These are phyloP conservation scores for Elymus sibiricus DNA, from an alignment of 176 grass and related monocot genomes.

Conservation along the genomic window DNA sequence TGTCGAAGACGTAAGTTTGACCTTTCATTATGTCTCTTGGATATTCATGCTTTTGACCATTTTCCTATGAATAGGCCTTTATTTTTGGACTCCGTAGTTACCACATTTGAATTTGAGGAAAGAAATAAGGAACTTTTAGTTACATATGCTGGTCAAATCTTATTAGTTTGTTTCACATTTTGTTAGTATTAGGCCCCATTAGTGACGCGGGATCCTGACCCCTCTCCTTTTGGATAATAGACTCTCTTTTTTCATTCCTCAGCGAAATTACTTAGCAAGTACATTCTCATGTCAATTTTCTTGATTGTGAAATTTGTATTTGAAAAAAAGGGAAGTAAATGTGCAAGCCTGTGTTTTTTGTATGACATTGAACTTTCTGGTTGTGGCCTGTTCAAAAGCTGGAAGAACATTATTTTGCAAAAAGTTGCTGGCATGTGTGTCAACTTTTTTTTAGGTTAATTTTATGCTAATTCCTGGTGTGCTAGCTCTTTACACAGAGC, in stretches of 20 bases:
- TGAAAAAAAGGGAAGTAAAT: background rate
- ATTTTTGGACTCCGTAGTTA: background rate
- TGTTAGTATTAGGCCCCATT: background rate
- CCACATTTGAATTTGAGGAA: background rate
- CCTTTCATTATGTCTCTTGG: slow-evolving; percentile 17
- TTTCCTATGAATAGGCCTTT: background rate
- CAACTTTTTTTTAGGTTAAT: background rate
- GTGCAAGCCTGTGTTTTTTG: background rate
- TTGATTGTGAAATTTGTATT: background rate
- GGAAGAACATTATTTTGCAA: background rate
- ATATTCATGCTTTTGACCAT: background rate
- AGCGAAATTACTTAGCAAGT: background rate
- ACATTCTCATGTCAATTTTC: background rate
- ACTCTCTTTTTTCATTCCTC: background rate
- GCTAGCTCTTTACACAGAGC: background rate
- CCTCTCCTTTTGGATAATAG: background rate
- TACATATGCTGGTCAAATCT: background rate
- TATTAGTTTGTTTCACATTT: background rate
- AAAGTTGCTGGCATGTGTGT: background rate
- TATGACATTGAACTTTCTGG: background rate
- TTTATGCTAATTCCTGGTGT: background rate
- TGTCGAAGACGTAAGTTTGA: slow-evolving; percentile 82
- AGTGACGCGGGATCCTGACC: background rate
- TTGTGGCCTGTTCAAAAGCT: background rate
- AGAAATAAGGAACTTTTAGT: background rate